These are phyloP conservation scores for Candida frijolesensis DNA, from an alignment of 1,139 yeast genomes.

Conservation along the genomic window DNA sequence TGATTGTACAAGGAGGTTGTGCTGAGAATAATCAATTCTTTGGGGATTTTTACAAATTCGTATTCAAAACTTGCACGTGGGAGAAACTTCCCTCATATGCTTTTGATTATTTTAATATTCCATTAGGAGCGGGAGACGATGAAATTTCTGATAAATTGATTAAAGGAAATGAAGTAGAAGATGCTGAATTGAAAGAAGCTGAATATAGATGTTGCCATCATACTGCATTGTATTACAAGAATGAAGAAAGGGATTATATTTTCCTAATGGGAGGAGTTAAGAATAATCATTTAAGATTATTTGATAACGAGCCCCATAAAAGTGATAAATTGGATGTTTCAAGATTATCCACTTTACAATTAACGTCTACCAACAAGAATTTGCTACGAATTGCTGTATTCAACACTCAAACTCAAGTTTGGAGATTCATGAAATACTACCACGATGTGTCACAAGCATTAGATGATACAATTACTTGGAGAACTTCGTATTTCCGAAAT, in stretches of 20 bases:
- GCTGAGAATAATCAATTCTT: slow-evolving; percentile 32
- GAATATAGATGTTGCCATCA: slow-evolving; percentile 49
- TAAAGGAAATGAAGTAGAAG: slow-evolving; percentile 26
- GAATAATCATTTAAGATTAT: slow-evolving; percentile 38
- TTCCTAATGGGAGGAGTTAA: slow-evolving; percentile 45
- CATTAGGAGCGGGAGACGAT: slow-evolving; percentile 31
- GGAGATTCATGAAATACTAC: slow-evolving; percentile 42
- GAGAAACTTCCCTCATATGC: slow-evolving; percentile 33
- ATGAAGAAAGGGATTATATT: slow-evolving; percentile 40
- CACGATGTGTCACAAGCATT: slow-evolving; percentile 33
- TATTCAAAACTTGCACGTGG: slow-evolving; percentile 41
- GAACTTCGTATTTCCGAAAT: slow-evolving; percentile 27
- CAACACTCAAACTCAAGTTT: slow-evolving; percentile 45
- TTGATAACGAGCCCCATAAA: slow-evolving; percentile 32
- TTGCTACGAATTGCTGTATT: slow-evolving; percentile 38
- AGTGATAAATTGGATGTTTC: slow-evolving; percentile 42
- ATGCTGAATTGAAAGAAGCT: slow-evolving; percentile 40
- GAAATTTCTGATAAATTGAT: slow-evolving; percentile 25
- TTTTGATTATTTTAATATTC: slow-evolving; percentile 37
- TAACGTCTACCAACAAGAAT: slow-evolving; percentile 31
- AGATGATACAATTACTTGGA: slow-evolving; percentile 25
- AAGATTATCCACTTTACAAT: slow-evolving; percentile 32
- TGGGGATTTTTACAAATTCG: slow-evolving; percentile 37
- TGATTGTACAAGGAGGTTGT: slow-evolving; percentile 48
- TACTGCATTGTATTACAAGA: slow-evolving; percentile 37